Conservation (phyloP, 495 filamentous ascomycete genomes). For the Aspergillus hancockii region DNA sequence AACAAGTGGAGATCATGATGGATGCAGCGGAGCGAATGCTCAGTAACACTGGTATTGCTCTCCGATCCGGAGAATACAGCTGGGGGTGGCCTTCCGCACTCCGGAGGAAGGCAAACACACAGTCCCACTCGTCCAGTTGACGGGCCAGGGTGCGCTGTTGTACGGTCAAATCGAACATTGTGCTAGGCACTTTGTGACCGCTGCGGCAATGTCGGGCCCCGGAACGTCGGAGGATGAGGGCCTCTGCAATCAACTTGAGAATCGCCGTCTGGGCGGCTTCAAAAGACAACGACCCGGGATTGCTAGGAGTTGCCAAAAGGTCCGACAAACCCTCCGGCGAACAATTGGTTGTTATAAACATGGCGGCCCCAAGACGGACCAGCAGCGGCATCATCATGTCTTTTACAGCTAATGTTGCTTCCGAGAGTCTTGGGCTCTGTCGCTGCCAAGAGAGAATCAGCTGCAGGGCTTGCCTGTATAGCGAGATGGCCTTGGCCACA, state of each 20-base stretch:
- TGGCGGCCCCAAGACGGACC: not conserved
- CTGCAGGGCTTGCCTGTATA: slow-evolving; percentile 40
- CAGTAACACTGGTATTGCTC: not conserved
- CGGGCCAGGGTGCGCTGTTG: not conserved
- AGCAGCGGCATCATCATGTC: not conserved
- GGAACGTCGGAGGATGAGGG: not conserved
- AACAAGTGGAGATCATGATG: slow-evolving; percentile 1
- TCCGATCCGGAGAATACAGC: slow-evolving; percentile 18
- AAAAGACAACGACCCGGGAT: not conserved
- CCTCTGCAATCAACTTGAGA: not conserved
- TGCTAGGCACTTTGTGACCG: no score
- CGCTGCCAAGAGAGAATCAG: slow-evolving; percentile 15
- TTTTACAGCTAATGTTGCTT: not conserved
- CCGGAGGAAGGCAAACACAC: not conserved
- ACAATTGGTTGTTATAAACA: not conserved
- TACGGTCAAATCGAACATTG: no score
- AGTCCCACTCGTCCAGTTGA: not conserved
- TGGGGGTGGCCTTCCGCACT: not conserved
- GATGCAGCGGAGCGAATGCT: not conserved
- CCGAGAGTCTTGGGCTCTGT: not conserved
- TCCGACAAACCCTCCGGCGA: no score
- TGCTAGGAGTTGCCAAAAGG: not conserved
- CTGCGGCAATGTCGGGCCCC: not conserved
- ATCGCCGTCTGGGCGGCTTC: not conserved
- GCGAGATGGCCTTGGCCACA: slow-evolving; percentile 41